A percentile compares a stretch with the other conserved stretches of the same genome.
Conservation (phyloP, 1,284 basidiomycete species). For the Termitomyces sp. region DNA sequence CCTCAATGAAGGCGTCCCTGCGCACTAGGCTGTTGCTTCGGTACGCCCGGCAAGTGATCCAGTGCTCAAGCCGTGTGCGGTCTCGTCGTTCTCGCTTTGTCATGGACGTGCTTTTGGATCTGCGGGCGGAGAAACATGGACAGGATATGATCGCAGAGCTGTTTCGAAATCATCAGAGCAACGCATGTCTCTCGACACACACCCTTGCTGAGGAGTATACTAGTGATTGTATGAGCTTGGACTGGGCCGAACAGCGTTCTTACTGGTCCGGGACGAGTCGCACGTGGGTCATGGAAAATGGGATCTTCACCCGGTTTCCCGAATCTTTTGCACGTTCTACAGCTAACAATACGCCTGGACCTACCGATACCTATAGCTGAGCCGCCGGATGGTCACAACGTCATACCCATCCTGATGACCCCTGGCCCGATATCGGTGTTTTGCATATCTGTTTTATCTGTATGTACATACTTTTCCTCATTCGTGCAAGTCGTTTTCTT, state of each 20-base stretch:
- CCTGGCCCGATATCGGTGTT: background rate
- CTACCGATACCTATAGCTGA: background rate
- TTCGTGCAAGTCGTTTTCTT: background rate
- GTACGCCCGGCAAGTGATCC: constrained; percentile 25
- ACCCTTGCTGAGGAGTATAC: constrained; percentile 17
- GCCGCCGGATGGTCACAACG: background rate
- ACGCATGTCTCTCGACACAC: constrained; percentile 4
- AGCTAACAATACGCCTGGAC: constrained; percentile 26
- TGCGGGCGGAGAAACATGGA: constrained; percentile 19
- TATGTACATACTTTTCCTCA: background rate
- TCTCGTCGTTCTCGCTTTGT: constrained; percentile 25
- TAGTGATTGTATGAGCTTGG: constrained; percentile 26
- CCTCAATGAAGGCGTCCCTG: constrained; percentile 2
- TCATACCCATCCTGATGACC: background rate
- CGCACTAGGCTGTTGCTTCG: constrained; percentile 22
- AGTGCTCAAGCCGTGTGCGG: constrained; percentile 17
- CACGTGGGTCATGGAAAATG: constrained; percentile 18
- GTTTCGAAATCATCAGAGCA: constrained; percentile 14
- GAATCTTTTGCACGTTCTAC: constrained; percentile 47
- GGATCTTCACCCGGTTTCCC: constrained; percentile 28
- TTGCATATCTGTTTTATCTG: no score
- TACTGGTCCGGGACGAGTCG: constrained; percentile 21
- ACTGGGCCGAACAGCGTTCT: constrained; percentile 34
- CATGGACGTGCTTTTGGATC: constrained; percentile 38
- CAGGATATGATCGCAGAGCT: constrained; percentile 22